A percentile compares a stretch with the other conserved stretches of the same genome.
These are phyloP conservation scores for Annona squamosa DNA, from an alignment of 164 flowering plant species.

Conservation along the genomic window DNA sequence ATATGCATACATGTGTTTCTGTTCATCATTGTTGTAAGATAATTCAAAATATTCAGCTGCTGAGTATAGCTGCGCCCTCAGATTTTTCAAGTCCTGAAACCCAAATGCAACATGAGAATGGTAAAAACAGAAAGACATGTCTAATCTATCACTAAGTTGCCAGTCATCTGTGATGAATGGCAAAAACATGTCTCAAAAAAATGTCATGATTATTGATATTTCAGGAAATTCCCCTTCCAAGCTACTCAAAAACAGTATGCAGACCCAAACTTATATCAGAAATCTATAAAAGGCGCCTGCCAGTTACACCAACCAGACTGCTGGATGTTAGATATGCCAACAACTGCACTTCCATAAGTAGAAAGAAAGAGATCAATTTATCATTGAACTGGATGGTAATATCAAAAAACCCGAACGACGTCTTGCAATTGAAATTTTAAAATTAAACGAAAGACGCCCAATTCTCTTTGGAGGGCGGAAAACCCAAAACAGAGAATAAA, in stretches of 20 bases:
- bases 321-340: neutral
- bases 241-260: neutral
- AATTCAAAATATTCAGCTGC: conserved; percentile 94
- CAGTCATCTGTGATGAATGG: neutral
- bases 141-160: neutral
- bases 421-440: neutral
- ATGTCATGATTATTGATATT: neutral
- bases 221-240: neutral
- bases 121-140: neutral
- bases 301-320: neutral
- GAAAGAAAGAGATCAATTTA: neutral
- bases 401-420: no score
- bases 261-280: neutral
- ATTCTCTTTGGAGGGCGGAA: neutral
- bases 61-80: conserved; percentile 79
- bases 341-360: neutral
- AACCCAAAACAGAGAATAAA: neutral
- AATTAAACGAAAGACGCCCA: neutral
- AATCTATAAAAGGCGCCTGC: no score
- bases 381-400: neutral
- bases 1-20: conserved; percentile 63
- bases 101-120: neutral
- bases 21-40: conserved; percentile 75
- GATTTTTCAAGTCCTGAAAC: conserved; percentile 80
- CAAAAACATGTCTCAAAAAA: no score